These are phyloP conservation scores for Umbelopsis sp. DNA, from an alignment of 192 early-diverging fungal species.

Conservation along the genomic window DNA sequence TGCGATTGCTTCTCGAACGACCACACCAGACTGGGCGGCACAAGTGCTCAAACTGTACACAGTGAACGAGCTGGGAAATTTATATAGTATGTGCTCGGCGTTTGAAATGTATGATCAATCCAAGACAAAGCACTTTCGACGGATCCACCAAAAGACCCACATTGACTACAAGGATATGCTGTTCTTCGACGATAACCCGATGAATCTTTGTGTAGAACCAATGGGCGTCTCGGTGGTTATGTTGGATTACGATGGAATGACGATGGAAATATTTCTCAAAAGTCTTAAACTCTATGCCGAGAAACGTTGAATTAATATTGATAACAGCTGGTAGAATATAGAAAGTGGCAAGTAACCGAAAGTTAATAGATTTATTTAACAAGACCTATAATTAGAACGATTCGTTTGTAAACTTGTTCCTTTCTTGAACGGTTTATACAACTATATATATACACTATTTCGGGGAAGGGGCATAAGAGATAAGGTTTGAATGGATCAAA, in stretches of 20 bases:
- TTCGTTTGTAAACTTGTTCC: too few species aligned
- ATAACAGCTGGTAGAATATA: too few species aligned
- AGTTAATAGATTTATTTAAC: too few species aligned
- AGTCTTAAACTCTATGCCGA: too few species aligned
- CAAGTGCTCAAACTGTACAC: conserved; percentile 23
- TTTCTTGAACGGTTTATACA: too few species aligned
- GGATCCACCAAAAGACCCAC: conserved; percentile 29
- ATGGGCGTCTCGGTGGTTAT: conserved; percentile 47
- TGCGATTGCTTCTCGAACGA: conserved; percentile 43
- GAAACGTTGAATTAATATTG: too few species aligned
- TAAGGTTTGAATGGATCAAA: too few species aligned
- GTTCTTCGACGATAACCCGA: conserved; percentile 53
- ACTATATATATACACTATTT: too few species aligned
- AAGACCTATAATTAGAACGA: too few species aligned
- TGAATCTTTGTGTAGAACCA: conserved; percentile 38
- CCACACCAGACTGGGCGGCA: conserved; percentile 42
- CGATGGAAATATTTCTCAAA: conserved; percentile 31
- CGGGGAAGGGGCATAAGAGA: too few species aligned
- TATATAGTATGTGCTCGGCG: conserved; percentile 32
- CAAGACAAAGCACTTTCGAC: conserved; percentile 43
- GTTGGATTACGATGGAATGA: conserved; percentile 39
- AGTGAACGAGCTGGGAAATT: conserved; percentile 25
- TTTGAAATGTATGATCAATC: conserved; percentile 42
- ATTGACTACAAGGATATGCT: conserved; percentile 49
- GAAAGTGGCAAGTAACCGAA: too few species aligned